Evolutionary conservation across 1,139 yeast genomes (phyloP).

Genomic region (Geotrichum aggregatum): DNA sequence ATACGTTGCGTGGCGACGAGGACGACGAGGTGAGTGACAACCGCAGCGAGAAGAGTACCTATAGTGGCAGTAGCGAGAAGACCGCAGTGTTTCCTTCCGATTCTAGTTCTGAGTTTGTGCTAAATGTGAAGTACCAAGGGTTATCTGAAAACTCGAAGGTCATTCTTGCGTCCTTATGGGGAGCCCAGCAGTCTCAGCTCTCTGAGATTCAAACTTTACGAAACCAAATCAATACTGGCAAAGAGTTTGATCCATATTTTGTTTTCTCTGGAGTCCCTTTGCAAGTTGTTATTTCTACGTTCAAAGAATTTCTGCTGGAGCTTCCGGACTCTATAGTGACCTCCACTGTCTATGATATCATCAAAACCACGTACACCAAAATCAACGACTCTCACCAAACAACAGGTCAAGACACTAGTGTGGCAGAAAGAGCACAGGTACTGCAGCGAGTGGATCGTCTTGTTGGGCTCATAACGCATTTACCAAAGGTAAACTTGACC

Average conservation of each 20-base stretch:
- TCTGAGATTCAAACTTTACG: constrained; percentile 62
- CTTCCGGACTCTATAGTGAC: constrained; percentile 79
- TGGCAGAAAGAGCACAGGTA: background rate
- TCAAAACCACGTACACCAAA: constrained; percentile 54
- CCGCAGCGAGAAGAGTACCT: constrained; percentile 16
- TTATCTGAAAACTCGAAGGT: constrained; percentile 12
- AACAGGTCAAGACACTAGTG: background rate
- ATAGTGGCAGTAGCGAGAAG: constrained; percentile 20
- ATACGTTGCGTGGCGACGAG: constrained; percentile 5
- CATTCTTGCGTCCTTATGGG: constrained; percentile 17
- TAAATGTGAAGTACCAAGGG: constrained; percentile 4
- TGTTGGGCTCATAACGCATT: constrained; percentile 21
- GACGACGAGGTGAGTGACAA: constrained; percentile 3
- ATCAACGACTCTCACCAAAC: constrained; percentile 23
- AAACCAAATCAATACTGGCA: constrained; percentile 50
- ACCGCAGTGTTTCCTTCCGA: constrained; percentile 16
- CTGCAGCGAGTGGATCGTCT: constrained; percentile 16
- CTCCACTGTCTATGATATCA: constrained; percentile 59
- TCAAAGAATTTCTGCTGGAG: constrained; percentile 72
- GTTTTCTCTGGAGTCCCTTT: constrained; percentile 39
- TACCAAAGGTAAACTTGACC: constrained; percentile 20
- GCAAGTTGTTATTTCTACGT: constrained; percentile 57
- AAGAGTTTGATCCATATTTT: constrained; percentile 38
- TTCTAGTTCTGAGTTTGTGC: background rate
- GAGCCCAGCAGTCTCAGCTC: constrained; percentile 52